Base-by-base conservation (phyloP, 2,329 filamentous ascomycete species). In the Aspergillus sp. region DNA sequence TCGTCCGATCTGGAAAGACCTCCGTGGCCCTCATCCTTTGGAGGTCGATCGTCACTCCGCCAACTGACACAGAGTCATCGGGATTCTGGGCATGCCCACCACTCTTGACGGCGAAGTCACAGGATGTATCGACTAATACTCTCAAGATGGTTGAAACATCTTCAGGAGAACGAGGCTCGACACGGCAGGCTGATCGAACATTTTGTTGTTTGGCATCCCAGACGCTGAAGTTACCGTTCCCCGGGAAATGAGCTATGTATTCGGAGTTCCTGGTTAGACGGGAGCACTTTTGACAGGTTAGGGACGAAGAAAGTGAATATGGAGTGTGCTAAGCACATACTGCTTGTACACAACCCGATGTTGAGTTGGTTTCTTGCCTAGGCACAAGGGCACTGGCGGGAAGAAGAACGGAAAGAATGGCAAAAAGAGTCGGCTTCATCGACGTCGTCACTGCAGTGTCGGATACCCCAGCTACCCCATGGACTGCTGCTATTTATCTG, bases 31-130 rank as follows among this genome's bases (percentile, higher is more conserved):
- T 42, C 39, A 42, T 42, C 2, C 44, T 44, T 13, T 52, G 39
- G 1, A 61, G 49, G 39, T 56, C 55, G 7, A 61, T 49, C 10
- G 57, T 59, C 17, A 60, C 53, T 17, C 53, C 59, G 2, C 64
- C 69, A 15, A 72, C 61, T 22, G 79, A 72, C 53, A 73, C 80
- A 3, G 76, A 69, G 44, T 72, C 74, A 55, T 72, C 73, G 27
- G 74, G 68, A 50, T 78, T 76, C 7, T 75, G 72, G 46, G 74
- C 76, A 58, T 81, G 77, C 1, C 78, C 78, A 15, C 78, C 78
- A 1, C 73, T 73, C 54, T 78, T 77, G 58, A 80, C 60, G 7
- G 78, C 75, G 46, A 81, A 81, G 5, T 42, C 7, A 19, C 39
- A 42, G 19, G 19, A 42, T 42, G 17, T 39, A 23, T 38, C 33